Base-by-base conservation (phyloP, 805 yeast species). In the Spathaspora arborariae region DNA sequence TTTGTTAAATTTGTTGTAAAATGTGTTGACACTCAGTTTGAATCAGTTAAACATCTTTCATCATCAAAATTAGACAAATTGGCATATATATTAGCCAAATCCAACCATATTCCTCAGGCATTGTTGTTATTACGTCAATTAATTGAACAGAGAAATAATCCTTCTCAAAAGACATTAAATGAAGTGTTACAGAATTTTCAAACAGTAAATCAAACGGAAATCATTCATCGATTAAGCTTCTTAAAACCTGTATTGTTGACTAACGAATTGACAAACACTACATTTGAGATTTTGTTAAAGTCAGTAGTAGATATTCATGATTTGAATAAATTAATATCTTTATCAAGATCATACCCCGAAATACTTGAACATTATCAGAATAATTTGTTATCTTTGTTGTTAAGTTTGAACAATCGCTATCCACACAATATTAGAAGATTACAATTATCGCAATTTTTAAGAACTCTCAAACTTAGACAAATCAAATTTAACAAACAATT, bases 191-290 rank as follows among this genome's bases (percentile, higher is more conserved):
- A 50, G 2, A 44, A 50, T 6, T 62, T 53, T 44, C 50, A 48
- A 5, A 48, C 51, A 8, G 48, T 47, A 6, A 41, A 38, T 11
- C 43, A 37, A 15, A 52, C 47, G 4, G 43, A 50, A 24, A 48
- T 57, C 8, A 46, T 60, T n/a, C 45, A 48, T 19, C 63, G 61
- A 9, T 55, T 68, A 26, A 21, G 58, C 7, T 41, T 44, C 19
- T 51, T 65, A 24, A 68, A 68, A 47, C 55, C 64, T 5, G 56
- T 2, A 44, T 68, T n/a, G 63, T 63, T 46, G 65, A 64, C 41
- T 42, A 13, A 51, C 16, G 51, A 48, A 5, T 47, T 63, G 30
- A 55, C 53, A 10, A 43, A 50, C 1, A 44, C 51, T 2, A 37
- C 55, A 10, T 57, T 68, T 36, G 42, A 51, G 20, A 46, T 65